These are phyloP conservation scores for Paragyromitra xinjiangensis DNA, from an alignment of 495 filamentous ascomycete genomes.

Conservation along the genomic window DNA sequence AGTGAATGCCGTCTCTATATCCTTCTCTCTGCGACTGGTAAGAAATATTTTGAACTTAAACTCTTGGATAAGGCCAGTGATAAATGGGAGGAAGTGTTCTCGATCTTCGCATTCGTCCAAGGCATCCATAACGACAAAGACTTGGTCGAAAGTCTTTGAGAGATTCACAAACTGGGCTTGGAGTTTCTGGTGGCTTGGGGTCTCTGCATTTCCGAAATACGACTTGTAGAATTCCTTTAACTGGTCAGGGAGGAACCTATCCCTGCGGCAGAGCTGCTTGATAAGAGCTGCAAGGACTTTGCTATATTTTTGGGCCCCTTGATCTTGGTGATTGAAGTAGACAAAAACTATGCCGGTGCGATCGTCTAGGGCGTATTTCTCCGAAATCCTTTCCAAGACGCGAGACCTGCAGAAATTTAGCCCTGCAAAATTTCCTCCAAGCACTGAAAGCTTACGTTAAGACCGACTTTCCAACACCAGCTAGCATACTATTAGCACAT, in stretches of 20 bases:
- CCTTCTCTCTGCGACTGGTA: slow-evolving; percentile 31
- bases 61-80: slow-evolving; percentile 8
- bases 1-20: slow-evolving; percentile 25
- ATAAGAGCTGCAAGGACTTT: slow-evolving; percentile 27
- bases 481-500: slow-evolving; percentile 17
- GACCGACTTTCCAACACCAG: slow-evolving; percentile 43
- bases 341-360: slow-evolving; percentile 28
- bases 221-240: slow-evolving; percentile 22
- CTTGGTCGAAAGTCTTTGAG: slow-evolving; percentile 22
- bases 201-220: slow-evolving; percentile 7
- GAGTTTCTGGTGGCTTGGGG: slow-evolving; percentile 7
- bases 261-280: slow-evolving; percentile 41
- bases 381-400: slow-evolving; percentile 24
- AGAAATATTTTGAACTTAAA: slow-evolving; percentile 37
- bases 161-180: slow-evolving; percentile 22
- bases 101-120: slow-evolving; percentile 34
- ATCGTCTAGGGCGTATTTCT: slow-evolving; percentile 19
- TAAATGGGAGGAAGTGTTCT: slow-evolving; percentile 21
- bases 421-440: background rate
- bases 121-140: slow-evolving; percentile 38
- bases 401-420: slow-evolving; percentile 11
- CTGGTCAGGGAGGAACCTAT: background rate
- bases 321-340: slow-evolving; percentile 30
- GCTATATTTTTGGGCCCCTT: slow-evolving; percentile 13
- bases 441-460: slow-evolving; percentile 8